Evolutionary conservation across 768 basidiomycete species (phyloP).

Genomic region (Arthromyces matolae): DNA sequence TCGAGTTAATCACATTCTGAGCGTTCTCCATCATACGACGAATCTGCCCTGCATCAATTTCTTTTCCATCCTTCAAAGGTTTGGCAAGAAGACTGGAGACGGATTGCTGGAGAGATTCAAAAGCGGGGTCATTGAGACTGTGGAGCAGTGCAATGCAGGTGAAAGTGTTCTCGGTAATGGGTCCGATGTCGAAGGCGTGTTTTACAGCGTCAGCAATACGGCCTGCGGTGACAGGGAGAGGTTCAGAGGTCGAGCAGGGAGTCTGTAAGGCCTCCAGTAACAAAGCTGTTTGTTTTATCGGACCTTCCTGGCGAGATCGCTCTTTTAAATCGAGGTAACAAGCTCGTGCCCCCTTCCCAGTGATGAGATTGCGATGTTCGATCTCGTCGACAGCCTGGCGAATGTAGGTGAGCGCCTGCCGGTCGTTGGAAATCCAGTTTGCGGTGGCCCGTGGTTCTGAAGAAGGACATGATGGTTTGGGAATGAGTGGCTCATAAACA

Average conservation of each 20-base stretch:
- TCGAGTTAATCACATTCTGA: too few species aligned
- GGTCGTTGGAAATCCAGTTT: not conserved
- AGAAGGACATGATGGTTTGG: not conserved
- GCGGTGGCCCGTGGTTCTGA: not conserved
- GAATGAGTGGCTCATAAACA: not conserved
- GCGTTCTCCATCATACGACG: too few species aligned
- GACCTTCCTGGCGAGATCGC: not conserved
- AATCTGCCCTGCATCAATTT: too few species aligned
- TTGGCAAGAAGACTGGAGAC: too few species aligned
- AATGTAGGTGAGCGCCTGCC: not conserved
- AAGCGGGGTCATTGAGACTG: slow-evolving; percentile 1
- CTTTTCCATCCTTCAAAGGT: not conserved
- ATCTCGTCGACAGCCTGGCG: not conserved
- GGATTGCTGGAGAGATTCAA: not conserved
- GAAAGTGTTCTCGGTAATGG: not conserved
- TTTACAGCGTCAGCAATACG: not conserved
- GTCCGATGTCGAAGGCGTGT: not conserved
- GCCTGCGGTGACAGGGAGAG: not conserved
- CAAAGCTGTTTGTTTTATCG: not conserved
- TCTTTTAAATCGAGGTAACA: not conserved
- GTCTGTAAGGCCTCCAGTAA: slow-evolving; percentile 1
- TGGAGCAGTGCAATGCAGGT: slow-evolving; percentile 1
- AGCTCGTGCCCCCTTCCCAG: not conserved
- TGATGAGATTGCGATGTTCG: not conserved
- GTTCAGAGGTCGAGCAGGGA: slow-evolving; percentile 1